A percentile compares a stretch with the other conserved stretches of the same genome.
phyloP scores from a whole-genome alignment of 2,329 filamentous ascomycete genomes.

The Amphichorda felina region DNA sequence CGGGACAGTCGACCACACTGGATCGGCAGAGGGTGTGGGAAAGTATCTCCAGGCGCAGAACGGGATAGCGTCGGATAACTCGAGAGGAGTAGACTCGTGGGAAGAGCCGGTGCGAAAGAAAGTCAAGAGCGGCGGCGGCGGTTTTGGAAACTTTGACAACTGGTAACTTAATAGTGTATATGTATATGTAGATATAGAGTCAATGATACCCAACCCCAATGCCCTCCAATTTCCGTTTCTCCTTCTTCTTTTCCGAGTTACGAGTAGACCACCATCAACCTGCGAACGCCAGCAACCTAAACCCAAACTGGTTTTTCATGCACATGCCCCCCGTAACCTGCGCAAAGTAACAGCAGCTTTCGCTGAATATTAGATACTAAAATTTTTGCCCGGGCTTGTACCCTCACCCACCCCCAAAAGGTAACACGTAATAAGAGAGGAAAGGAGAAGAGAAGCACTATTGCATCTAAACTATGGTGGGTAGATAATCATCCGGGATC shows the following conservation, averaged over 20 bases:
- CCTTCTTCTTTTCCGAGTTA: too few species aligned
- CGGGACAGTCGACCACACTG: constrained; percentile 37
- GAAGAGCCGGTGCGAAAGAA: constrained; percentile 75
- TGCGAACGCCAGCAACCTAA: too few species aligned
- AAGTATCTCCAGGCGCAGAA: constrained; percentile 64
- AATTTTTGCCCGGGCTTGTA: too few species aligned
- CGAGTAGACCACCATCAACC: too few species aligned
- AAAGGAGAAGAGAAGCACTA: background rate
- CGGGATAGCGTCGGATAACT: background rate
- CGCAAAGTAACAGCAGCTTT: too few species aligned
- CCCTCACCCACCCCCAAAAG: too few species aligned
- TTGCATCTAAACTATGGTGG: constrained; percentile 13
- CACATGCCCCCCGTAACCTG: background rate
- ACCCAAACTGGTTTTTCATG: background rate
- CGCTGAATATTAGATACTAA: too few species aligned
- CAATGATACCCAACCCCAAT: background rate
- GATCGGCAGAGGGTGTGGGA: constrained; percentile 38
- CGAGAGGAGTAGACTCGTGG: constrained; percentile 51
- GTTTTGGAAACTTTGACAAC: constrained; percentile 89
- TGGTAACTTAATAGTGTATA: constrained; percentile 54
- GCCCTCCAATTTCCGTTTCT: too few species aligned
- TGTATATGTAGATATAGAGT: too few species aligned
- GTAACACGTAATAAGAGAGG: too few species aligned
- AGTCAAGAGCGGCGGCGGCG: constrained; percentile 58
- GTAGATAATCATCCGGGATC: constrained; percentile 11